Evolutionary conservation across 164 flowering plant genomes (phyloP).

Genomic region (Akebia trifoliata): DNA sequence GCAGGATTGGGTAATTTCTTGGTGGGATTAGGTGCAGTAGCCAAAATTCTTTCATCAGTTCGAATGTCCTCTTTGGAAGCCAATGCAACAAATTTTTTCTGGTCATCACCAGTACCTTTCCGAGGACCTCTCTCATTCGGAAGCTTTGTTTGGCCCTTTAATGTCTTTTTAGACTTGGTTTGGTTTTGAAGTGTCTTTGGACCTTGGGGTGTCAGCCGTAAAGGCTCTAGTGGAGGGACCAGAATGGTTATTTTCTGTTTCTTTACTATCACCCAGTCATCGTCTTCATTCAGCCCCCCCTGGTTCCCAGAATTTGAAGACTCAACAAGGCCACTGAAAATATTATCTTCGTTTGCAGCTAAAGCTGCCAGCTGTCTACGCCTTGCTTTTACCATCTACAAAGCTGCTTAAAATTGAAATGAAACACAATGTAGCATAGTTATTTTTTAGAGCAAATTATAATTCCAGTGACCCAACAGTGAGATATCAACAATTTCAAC

Average conservation of each 20-base stretch:
- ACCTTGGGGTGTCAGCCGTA: conserved; percentile 20
- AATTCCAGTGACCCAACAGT: not conserved
- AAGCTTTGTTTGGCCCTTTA: conserved; percentile 3
- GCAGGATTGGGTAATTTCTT: conserved; percentile 9
- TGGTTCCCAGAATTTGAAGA: conserved; percentile 16
- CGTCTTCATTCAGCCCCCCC: conserved; percentile 33
- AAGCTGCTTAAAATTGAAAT: conserved; percentile 15
- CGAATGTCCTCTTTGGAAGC: conserved; percentile 18
- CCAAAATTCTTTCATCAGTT: conserved; percentile 11
- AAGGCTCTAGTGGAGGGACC: conserved; percentile 50
- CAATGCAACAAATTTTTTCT: conserved; percentile 17
- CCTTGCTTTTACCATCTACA: conserved; percentile 51
- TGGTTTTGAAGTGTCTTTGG: conserved; percentile 21
- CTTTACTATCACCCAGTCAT: conserved; percentile 78
- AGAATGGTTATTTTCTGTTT: conserved; percentile 74
- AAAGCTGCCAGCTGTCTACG: conserved; percentile 25
- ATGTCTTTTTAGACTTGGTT: conserved; percentile 8
- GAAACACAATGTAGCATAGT: too few species aligned
- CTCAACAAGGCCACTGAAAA: conserved; percentile 7
- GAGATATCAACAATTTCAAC: not conserved
- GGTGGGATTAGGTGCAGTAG: conserved; percentile 7
- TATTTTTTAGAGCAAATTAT: too few species aligned
- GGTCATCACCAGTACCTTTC: conserved; percentile 20
- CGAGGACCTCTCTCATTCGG: conserved; percentile 8
- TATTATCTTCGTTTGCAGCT: conserved; percentile 22